phyloP scores from a whole-genome alignment of 495 filamentous ascomycete species.

The Daldinia childiae region DNA sequence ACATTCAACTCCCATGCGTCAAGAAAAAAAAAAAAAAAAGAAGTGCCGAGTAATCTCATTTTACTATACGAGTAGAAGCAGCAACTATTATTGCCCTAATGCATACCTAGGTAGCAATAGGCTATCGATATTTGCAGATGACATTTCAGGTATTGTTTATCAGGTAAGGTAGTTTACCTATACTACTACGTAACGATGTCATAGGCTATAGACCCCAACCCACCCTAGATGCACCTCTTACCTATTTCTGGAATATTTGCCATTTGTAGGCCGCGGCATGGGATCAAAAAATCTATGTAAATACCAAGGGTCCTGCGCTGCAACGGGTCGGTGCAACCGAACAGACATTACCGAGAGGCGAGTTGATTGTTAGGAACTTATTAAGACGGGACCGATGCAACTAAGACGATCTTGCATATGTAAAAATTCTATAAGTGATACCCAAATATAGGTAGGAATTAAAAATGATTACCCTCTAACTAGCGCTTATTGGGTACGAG shows the following conservation, averaged over 20 bases:
- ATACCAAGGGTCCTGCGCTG: slow-evolving; percentile 34
- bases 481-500: background rate
- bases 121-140: background rate
- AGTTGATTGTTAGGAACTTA: background rate
- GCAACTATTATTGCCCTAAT: background rate
- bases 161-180: too few species aligned
- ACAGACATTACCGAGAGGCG: slow-evolving; percentile 20
- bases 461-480: background rate
- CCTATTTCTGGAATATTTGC: slow-evolving; percentile 37
- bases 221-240: slow-evolving; percentile 6
- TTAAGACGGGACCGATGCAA: slow-evolving; percentile 17
- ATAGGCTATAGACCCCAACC: slow-evolving; percentile 23
- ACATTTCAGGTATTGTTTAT: background rate
- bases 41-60: background rate
- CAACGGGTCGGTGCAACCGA: slow-evolving; percentile 30
- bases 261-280: background rate
- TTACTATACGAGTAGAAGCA: background rate
- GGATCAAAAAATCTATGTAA: slow-evolving; percentile 10
- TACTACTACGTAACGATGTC: background rate
- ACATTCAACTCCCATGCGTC: background rate
- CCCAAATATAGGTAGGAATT: slow-evolving; percentile 16
- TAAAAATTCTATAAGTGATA: background rate
- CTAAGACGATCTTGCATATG: slow-evolving; percentile 22
- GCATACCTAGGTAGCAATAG: background rate
- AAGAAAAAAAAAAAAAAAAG: background rate